These are phyloP conservation scores for Megacollybia marginata DNA, from an alignment of 768 basidiomycete species.

Conservation along the genomic window DNA sequence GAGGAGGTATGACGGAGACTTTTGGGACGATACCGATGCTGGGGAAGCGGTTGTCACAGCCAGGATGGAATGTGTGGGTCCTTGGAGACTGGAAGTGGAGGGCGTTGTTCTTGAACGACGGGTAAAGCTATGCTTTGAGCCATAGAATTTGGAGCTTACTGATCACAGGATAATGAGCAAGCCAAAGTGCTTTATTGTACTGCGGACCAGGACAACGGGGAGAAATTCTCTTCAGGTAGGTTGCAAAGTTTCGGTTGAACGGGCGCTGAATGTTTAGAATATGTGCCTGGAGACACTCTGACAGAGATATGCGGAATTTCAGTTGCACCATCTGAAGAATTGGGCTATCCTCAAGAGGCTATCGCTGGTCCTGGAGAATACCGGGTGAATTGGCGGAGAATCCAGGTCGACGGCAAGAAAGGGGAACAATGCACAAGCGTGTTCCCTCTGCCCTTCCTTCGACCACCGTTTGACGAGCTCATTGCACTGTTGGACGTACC, in stretches of 20 bases:
- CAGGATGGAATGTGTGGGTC: conserved; percentile 45
- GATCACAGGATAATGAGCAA: conserved; percentile 31
- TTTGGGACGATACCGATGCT: conserved; percentile 43
- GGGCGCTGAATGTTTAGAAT: conserved; percentile 33
- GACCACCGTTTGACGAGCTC: conserved; percentile 53
- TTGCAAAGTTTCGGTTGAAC: background rate
- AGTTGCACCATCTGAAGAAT: conserved; percentile 34
- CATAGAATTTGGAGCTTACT: background rate
- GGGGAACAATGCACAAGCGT: conserved; percentile 40
- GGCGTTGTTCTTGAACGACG: conserved; percentile 35
- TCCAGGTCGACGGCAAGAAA: conserved; percentile 33
- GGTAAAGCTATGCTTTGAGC: conserved; percentile 27
- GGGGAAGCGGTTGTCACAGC: conserved; percentile 53
- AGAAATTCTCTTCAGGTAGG: conserved; percentile 41
- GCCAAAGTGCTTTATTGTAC: conserved; percentile 49
- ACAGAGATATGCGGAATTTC: conserved; percentile 47
- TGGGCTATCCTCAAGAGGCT: conserved; percentile 19
- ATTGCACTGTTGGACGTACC: conserved; percentile 62
- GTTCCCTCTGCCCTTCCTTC: conserved; percentile 55
- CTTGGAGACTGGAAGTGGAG: conserved; percentile 50
- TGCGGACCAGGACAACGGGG: conserved; percentile 30
- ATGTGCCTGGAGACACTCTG: conserved; percentile 58
- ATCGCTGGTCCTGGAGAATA: conserved; percentile 53
- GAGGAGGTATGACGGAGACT: conserved; percentile 41
- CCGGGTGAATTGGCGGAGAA: conserved; percentile 57